Conservation (phyloP, 2,329 filamentous ascomycete genomes). For the Pseudopithomyces chartarum region DNA sequence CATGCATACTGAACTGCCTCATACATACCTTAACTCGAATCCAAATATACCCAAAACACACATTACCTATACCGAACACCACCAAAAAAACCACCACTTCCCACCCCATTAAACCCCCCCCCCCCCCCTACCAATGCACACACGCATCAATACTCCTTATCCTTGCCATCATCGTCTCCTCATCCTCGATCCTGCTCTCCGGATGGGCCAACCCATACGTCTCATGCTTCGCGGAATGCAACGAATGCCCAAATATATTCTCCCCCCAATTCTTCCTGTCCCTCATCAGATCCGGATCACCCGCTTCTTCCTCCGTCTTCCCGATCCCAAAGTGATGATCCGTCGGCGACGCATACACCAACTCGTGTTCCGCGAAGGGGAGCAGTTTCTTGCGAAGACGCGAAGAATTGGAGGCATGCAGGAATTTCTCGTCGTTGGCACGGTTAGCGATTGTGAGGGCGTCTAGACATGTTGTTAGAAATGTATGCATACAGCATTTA, state of each 20-base stretch:
- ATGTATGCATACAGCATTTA: no score
- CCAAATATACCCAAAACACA: no score
- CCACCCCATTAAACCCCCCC: no score
- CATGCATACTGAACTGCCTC: no score
- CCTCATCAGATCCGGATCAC: background rate
- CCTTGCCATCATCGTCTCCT: no score
- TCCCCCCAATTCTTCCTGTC: slow-evolving; percentile 4
- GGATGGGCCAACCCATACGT: background rate
- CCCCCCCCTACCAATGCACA: no score
- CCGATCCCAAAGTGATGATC: slow-evolving; percentile 8
- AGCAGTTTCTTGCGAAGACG: background rate
- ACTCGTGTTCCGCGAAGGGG: slow-evolving; percentile 3
- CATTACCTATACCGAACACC: no score
- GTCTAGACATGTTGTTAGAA: background rate
- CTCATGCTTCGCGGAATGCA: background rate
- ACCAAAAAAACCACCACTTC: no score
- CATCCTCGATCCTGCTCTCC: no score
- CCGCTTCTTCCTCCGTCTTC: background rate
- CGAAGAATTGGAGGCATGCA: background rate
- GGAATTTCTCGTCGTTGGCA: slow-evolving; percentile 8
- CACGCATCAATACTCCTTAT: no score
- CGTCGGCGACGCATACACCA: slow-evolving; percentile 8
- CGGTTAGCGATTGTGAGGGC: background rate
- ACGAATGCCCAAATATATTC: slow-evolving; percentile 7
- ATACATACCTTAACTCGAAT: no score